Evolutionary conservation across 176 grass and related monocot genomes (phyloP), one percentile per base, ranked within the genome.

Genomic region (Pontederia crassipes): DNA sequence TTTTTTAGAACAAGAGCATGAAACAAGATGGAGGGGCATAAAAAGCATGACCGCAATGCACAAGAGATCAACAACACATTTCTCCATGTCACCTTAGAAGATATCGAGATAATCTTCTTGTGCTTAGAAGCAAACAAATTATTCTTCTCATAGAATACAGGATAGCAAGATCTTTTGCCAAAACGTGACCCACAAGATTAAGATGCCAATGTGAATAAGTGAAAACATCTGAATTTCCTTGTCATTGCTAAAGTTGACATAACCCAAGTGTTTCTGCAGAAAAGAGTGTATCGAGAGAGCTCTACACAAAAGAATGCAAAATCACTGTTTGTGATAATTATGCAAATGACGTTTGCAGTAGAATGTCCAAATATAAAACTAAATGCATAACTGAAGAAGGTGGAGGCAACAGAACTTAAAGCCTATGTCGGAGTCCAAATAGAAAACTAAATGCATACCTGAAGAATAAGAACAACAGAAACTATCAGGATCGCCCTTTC

Each of bases 231-330:
- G 32, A 40, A 40, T 26, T 55, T 67, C 72, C 70, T 88, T 54
- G 81, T 76, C 74, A 96, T 62, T 55, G 59, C 32, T 40, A 40
- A 40, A 40, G 32, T 26, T 46, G 68, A 28, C 50, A 87, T 76
- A 72, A 77, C 8, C 63, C 55, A 40, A 96, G 77, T 66, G 81
- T 45, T 55, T 28, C 78, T 68, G 72, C 83, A 32, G 92, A 69
- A 70, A 88, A 83, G n/a, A 90, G 47, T 72, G 73, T 73, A 72
- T 96, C 92, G 69, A 90, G 77, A 66, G 92, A 96, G 78, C 83
- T 90, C 92, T 96, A 72, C 24, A 65, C 54, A 58, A 49, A 40
- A 40, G 32, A 40, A 40, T 3, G 32, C 32, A 40, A 40, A 4
- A 40, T 40, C 32, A 40, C 6, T 40, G 32, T 40, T 40, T 40